Evolutionary conservation across 805 yeast genomes (phyloP), one percentile per base, ranked within the genome.

Genomic region (Candida vaughaniae): DNA sequence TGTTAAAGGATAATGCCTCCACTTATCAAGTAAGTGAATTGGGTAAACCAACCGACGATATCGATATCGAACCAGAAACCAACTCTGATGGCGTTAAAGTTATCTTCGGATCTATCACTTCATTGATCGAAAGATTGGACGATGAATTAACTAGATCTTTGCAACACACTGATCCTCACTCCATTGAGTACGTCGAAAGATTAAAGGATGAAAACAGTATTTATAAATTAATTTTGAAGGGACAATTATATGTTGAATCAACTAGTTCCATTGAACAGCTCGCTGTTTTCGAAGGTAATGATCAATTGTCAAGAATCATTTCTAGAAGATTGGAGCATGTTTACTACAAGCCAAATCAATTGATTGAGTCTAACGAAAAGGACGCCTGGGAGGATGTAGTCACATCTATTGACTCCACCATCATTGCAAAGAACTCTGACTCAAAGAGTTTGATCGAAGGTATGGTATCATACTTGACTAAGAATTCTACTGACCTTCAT

Each of bases 71-170:
- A 69, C 72, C 67, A 36, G 71, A 83, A 31, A 75, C 79, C 39
- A 71, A 75, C 39, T 67, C 52, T 6, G 53, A 64, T 15, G 96
- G 96, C 42, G 69, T 84, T 43, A 77, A 77, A 57, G 80, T 76
- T 49, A 75, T 93, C 38, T 73, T 82, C 43, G 99, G 99, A 32
- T 85, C 95, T 18, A 70, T 93, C 32, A 78, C 85, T 32, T 82
- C 96, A 6, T 77, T 85, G 42, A 84, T 91, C 44, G 99, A 91
- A 69, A 82, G 97, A 63, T 75, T 93, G 45, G 96, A 89, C 58
- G 98, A 91, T 55, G 99, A 93, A 69, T 83, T 90, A 54, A 85
- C 85, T 45, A 80, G 83, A 50, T 87, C 95, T 31, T 75, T 93
- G 53, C 89, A 90, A 58, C 78, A 78, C 49, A 82, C 88, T 53